phyloP scores from a whole-genome alignment of 2,329 filamentous ascomycete species.

The Peltaster fructicola region DNA sequence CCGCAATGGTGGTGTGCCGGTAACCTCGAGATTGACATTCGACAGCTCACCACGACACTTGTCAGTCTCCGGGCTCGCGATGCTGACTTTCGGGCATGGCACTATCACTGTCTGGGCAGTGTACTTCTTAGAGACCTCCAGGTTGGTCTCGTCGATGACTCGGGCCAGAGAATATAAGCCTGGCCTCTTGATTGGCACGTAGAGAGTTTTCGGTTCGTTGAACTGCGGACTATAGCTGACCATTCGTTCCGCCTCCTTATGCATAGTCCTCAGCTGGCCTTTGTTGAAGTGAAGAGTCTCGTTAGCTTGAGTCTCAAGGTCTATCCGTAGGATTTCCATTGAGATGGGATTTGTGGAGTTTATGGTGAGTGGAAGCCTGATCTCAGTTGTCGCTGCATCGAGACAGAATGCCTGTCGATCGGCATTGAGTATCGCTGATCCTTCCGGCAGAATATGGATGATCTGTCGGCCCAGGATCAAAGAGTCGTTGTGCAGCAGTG shows the following conservation, averaged over 20 bases:
- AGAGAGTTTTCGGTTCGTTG: constrained; percentile 32
- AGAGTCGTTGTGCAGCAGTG: constrained; percentile 78
- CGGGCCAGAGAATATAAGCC: constrained; percentile 73
- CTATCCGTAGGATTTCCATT: constrained; percentile 75
- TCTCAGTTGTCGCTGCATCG: constrained; percentile 40
- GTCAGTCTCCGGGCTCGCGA: constrained; percentile 46
- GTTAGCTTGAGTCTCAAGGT: constrained; percentile 62
- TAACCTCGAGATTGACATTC: constrained; percentile 63
- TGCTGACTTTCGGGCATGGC: constrained; percentile 60
- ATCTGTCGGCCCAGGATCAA: constrained; percentile 93
- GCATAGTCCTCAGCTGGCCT: constrained; percentile 58
- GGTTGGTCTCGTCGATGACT: constrained; percentile 82
- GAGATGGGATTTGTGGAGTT: constrained; percentile 82
- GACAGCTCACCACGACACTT: constrained; percentile 81
- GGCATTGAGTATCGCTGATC: constrained; percentile 73
- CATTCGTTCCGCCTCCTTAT: constrained; percentile 49
- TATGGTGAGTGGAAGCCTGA: constrained; percentile 68
- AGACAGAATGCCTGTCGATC: constrained; percentile 68
- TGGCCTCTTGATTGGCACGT: constrained; percentile 63
- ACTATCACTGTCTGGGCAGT: constrained; percentile 82
- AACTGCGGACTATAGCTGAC: constrained; percentile 27
- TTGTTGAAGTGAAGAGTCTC: constrained; percentile 62
- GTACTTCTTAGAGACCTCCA: constrained; percentile 38
- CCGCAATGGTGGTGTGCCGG: constrained; percentile 77
- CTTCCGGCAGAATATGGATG: constrained; percentile 92